Conservation (phyloP, 2,329 filamentous ascomycete species). For the Apiospora malaysiana region DNA sequence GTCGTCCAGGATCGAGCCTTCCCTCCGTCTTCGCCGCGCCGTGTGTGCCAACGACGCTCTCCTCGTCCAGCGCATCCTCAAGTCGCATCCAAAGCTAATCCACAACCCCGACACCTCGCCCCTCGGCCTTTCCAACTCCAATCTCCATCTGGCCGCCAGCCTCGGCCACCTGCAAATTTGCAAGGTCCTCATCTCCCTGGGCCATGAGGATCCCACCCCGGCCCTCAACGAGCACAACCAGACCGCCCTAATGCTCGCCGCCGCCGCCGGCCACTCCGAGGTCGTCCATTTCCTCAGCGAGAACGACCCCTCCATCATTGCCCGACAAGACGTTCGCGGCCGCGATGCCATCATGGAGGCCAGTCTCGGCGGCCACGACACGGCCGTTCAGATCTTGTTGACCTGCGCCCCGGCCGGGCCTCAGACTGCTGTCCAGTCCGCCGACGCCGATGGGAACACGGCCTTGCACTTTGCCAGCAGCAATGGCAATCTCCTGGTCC, state of each 20-base stretch:
- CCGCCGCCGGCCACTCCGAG: slow-evolving; percentile 71
- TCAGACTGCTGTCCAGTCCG: slow-evolving; percentile 57
- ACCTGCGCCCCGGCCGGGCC: slow-evolving; percentile 65
- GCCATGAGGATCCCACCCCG: slow-evolving; percentile 76
- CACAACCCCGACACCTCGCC: slow-evolving; percentile 80
- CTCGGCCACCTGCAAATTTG: slow-evolving; percentile 74
- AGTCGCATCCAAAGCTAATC: slow-evolving; percentile 71
- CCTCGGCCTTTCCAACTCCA: slow-evolving; percentile 76
- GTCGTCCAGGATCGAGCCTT: slow-evolving; percentile 71
- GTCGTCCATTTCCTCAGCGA: slow-evolving; percentile 75
- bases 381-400: slow-evolving; percentile 67
- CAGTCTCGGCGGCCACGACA: slow-evolving; percentile 65
- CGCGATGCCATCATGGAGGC: slow-evolving; percentile 76
- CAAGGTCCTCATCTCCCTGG: slow-evolving; percentile 71
- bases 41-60: slow-evolving; percentile 75
- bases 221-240: slow-evolving; percentile 81
- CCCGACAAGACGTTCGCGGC: slow-evolving; percentile 69
- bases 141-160: slow-evolving; percentile 79
- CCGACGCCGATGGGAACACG: slow-evolving; percentile 80
- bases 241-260: slow-evolving; percentile 82
- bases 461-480: slow-evolving; percentile 86
- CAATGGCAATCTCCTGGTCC: slow-evolving; percentile 77
- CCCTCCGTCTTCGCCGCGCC: slow-evolving; percentile 79
- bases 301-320: slow-evolving; percentile 65
- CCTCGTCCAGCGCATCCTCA: slow-evolving; percentile 79